Base-by-base conservation (phyloP, 805 yeast genomes). In the Candida verbasci region DNA sequence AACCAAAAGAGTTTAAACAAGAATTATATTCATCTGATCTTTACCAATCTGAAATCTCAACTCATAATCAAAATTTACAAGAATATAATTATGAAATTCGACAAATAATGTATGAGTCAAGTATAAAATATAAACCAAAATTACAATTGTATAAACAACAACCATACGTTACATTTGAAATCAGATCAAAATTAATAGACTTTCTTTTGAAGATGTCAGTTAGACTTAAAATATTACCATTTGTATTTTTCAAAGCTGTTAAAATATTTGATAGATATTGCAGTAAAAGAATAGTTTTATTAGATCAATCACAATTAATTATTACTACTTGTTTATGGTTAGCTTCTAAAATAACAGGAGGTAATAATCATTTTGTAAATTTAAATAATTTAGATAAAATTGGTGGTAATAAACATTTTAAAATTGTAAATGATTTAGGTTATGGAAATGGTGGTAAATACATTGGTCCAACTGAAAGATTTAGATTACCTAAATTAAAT, bases 241-340 rank as follows among this genome's bases (percentile, higher is more conserved):
- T 80, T 68, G 68, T 86, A 52, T 68, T 78, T 68, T 65, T 78
- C 76, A 67, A 78, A 54, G 79, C 83, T 0, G 78, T 82, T 26
- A 80, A 82, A 48, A 70, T 89, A 36, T 84, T 91, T 43, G 98
- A 91, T 58, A 76, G 97, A 43, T 91, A 91, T 63, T 85, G 95
- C 55, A 83, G 95, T 36, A 83, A 81, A 49, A 72, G 97, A 48
- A 78, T 88, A 6, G 93, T 89, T 1, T 72, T 84, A 44, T 76
- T 81, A 46, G 89, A 85, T 40, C 97, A 89, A 60, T 80, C 86
- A 43, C 96, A 89, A 59, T 70, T 91, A 37, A 91, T 91, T 9
- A 87, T 94, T 22, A 84, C 95, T 42, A 86, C 96, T 4, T 86
- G 96, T 42, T 65, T 91, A 24, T 91, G 97, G 97, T 74, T 91